A percentile compares a stretch with the other conserved stretches of the same genome.
These are phyloP conservation scores for Nakataea oryzae DNA, from an alignment of 2,329 filamentous ascomycete genomes.

Conservation along the genomic window DNA sequence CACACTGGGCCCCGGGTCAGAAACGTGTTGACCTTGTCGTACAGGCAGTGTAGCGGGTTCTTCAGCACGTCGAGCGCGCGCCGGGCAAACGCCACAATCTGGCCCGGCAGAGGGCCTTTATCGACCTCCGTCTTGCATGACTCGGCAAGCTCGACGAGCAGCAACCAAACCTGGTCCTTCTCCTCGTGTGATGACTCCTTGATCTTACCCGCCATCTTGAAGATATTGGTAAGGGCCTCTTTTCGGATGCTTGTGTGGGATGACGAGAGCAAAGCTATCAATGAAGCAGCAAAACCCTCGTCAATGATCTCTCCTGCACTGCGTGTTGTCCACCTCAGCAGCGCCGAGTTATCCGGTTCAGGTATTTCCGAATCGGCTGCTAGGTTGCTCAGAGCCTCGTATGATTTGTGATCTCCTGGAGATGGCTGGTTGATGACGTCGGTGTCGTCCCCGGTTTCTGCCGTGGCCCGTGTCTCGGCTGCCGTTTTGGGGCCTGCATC, in stretches of 20 bases:
- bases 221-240: slow-evolving; percentile 62
- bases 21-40: slow-evolving; percentile 77
- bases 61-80: slow-evolving; percentile 59
- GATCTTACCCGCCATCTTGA: slow-evolving; percentile 52
- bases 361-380: slow-evolving; percentile 8
- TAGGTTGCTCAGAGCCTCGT: neutral
- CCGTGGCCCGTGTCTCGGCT: neutral
- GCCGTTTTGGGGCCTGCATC: neutral
- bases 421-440: neutral
- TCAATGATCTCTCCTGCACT: slow-evolving; percentile 70
- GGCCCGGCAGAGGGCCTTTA: slow-evolving; percentile 53
- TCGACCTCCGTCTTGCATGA: slow-evolving; percentile 47
- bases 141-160: slow-evolving; percentile 72
- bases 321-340: slow-evolving; percentile 62
- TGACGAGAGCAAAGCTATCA: slow-evolving; percentile 70
- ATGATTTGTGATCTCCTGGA: neutral
- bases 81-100: slow-evolving; percentile 66
- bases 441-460: neutral
- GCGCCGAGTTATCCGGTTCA: slow-evolving; percentile 38
- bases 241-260: slow-evolving; percentile 64
- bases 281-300: slow-evolving; percentile 58
- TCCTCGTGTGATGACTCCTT: slow-evolving; percentile 64
- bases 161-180: slow-evolving; percentile 66
- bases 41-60: slow-evolving; percentile 72
- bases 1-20: slow-evolving; percentile 69